A percentile compares a stretch with the other conserved stretches of the same genome.
Evolutionary conservation across 2,329 filamentous ascomycete species (phyloP).

Genomic region (Neofusicoccum sp.): DNA sequence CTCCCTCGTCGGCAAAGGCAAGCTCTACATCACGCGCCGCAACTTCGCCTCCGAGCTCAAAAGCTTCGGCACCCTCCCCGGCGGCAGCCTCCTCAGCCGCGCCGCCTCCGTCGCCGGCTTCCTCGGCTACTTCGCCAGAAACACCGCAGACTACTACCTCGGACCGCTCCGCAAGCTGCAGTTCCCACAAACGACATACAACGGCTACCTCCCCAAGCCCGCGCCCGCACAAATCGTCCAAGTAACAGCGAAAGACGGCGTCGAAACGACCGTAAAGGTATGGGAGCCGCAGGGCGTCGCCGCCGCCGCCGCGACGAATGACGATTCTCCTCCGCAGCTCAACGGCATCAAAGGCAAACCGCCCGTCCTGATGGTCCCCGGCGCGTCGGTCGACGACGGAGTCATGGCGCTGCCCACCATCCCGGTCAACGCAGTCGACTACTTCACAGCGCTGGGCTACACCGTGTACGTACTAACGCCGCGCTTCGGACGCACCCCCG

Average conservation of each 20-base stretch:
- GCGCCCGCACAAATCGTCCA: conserved; percentile 43
- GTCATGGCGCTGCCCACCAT: conserved; percentile 64
- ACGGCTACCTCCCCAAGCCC: conserved; percentile 52
- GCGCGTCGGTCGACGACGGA: conserved; percentile 62
- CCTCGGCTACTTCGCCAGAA: conserved; percentile 56
- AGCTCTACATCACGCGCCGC: conserved; percentile 54
- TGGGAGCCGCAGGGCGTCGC: conserved; percentile 45
- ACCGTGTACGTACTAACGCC: conserved; percentile 58
- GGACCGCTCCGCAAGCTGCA: conserved; percentile 57
- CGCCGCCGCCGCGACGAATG: too few relatives aligned
- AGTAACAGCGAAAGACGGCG: conserved; percentile 54
- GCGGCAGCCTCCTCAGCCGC: neutral
- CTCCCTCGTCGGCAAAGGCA: conserved; percentile 56
- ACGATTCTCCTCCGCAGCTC: neutral
- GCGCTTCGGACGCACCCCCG: conserved; percentile 56
- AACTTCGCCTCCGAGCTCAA: conserved; percentile 58
- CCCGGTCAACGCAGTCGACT: conserved; percentile 62
- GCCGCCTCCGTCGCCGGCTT: conserved; percentile 34
- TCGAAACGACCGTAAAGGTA: conserved; percentile 54
- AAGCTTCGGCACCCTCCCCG: conserved; percentile 33
- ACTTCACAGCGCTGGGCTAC: conserved; percentile 61
- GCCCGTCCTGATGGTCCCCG: conserved; percentile 60
- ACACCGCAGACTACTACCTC: conserved; percentile 54
- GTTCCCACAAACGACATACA: conserved; percentile 48
- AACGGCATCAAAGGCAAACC: conserved; percentile 24